Conservation (phyloP, 352 stramenopile species). For the Globisporangium parvum region DNA sequence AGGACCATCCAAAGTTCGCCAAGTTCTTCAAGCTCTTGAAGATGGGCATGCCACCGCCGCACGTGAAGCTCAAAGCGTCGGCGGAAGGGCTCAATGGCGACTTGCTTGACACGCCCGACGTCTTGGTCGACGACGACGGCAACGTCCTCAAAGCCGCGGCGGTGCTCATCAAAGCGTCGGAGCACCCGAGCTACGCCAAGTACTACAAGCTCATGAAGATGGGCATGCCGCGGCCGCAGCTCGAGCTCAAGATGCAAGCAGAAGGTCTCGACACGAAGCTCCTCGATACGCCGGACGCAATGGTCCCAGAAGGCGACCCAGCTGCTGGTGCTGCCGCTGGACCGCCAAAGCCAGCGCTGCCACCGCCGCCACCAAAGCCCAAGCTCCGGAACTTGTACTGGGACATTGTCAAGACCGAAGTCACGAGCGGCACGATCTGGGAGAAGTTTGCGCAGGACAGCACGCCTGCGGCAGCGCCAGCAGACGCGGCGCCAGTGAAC, state of each 20-base stretch:
- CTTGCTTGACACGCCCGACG: slow-evolving; percentile 54
- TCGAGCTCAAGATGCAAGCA: slow-evolving; percentile 78
- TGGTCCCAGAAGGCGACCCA: slow-evolving; percentile 45
- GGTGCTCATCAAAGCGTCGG: slow-evolving; percentile 41
- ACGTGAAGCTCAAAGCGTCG: slow-evolving; percentile 83
- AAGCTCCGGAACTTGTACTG: slow-evolving; percentile 84
- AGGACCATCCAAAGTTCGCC: slow-evolving; percentile 88
- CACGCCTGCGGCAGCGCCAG: background rate
- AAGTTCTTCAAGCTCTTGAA: slow-evolving; percentile 95
- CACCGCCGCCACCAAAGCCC: slow-evolving; percentile 50
- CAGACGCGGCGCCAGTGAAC: slow-evolving; percentile 21
- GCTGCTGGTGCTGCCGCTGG: slow-evolving; percentile 14
- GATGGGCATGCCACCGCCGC: slow-evolving; percentile 80
- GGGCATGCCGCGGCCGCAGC: slow-evolving; percentile 79
- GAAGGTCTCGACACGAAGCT: slow-evolving; percentile 81
- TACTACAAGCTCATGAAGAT: slow-evolving; percentile 94
- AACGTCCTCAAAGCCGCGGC: slow-evolving; percentile 19
- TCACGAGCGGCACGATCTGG: slow-evolving; percentile 66
- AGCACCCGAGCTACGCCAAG: slow-evolving; percentile 89
- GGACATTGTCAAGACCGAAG: slow-evolving; percentile 62
- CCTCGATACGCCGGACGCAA: slow-evolving; percentile 80
- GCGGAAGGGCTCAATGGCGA: slow-evolving; percentile 50
- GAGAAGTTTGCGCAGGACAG: slow-evolving; percentile 36
- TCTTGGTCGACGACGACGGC: slow-evolving; percentile 44
- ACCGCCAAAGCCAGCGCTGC: slow-evolving; percentile 24